Evolutionary conservation across 2,329 filamentous ascomycete genomes (phyloP), one percentile per base, ranked within the genome.

Genomic region (Periconia macrospinosa): DNA sequence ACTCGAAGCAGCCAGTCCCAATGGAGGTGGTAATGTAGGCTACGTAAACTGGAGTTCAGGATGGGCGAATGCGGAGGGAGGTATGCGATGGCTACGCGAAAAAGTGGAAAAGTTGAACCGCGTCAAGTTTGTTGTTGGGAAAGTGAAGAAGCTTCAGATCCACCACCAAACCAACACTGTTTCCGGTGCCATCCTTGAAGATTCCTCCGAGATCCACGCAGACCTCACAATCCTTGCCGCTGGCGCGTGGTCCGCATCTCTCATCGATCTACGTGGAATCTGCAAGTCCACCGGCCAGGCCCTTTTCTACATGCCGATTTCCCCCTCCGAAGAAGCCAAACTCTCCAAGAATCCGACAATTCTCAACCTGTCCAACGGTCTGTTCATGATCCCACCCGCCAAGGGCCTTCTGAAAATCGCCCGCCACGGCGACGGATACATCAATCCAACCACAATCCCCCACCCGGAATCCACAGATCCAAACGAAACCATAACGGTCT

Each of bases 261-360:
- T 97, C 19, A 76, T 97, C 52, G 89, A 96, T 72, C 78, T 97
- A 1, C 80, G 86, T 45, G 90, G 91, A 23, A 84, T 89, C 43
- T 87, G 86, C 40, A 83, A 88, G 58, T 89, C 92, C 2, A 96
- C 91, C 0, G 93, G 91, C 14, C 93, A 97, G 66, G 83, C 85
- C 0, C 70, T 97, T 23, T 88, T 83, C 13, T 97, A 95, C 76
- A 78, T 96, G 60, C 80, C 85, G 58, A 82, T 97, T 62, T 88
- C 86, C 0, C 77, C 84, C 15, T 82, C 83, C 6, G 92, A 97
- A 74, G 86, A 92, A 73, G 77, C 78, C 15, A 72, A 73, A 3
- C 78, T 96, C 11, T 78, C 78, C 41, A 75, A 83, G 33, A 85
- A 87, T 66, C 92, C 92, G 0, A 88, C 91, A 1, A 75, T 90